These are phyloP conservation scores for Chlorella sorokiniana DNA, from an alignment of 139 green algal species.

Conservation along the genomic window DNA sequence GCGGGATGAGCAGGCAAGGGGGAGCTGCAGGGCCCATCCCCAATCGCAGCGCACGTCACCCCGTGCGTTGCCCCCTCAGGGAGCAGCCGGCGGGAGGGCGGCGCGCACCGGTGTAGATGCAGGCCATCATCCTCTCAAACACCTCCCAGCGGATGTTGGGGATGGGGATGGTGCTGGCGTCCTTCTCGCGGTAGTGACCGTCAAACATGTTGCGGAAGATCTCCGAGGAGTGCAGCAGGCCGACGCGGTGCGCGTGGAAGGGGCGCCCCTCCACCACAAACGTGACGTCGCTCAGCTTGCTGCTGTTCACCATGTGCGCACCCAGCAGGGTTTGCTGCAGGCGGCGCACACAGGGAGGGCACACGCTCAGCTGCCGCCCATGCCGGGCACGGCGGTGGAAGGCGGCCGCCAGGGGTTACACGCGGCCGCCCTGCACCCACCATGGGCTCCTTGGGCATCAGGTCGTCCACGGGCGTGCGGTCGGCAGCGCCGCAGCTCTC, in stretches of 20 bases:
- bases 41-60: not conserved
- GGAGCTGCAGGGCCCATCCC: not conserved
- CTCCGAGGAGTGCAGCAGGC: constrained; percentile 87
- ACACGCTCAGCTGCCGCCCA: no score
- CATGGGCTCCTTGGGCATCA: constrained; percentile 23
- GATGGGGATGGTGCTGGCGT: constrained; percentile 87
- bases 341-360: not conserved
- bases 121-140: constrained; percentile 91
- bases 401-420: no score
- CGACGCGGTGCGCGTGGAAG: constrained; percentile 93
- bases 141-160: constrained; percentile 89
- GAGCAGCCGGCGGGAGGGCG: not conserved
- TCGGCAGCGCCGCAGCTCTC: constrained; percentile 14
- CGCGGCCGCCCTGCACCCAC: no score
- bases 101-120: constrained; percentile 89
- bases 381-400: no score
- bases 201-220: constrained; percentile 96
- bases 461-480: not conserved
- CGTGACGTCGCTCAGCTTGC: constrained; percentile 85
- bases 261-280: constrained; percentile 92
- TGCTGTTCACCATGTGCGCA: constrained; percentile 79
- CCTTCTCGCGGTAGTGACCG: constrained; percentile 85
- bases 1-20: not conserved
- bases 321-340: constrained; percentile 16
- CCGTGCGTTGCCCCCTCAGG: not conserved